phyloP scores from a whole-genome alignment of 371 early-diverging fungal genomes.

The Mortierella sp. region DNA sequence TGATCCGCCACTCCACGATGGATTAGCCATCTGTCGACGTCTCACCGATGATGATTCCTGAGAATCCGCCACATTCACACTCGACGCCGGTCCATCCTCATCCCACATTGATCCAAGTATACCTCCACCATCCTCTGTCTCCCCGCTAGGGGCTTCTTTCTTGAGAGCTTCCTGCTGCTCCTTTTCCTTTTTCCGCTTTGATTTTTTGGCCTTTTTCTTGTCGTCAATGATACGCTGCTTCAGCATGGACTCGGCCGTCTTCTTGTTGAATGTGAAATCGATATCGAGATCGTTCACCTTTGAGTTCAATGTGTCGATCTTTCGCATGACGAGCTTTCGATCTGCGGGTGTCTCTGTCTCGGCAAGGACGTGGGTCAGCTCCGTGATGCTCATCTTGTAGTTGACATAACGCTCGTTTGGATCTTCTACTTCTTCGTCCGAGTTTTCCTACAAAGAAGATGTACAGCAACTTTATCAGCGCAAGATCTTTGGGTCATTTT shows the following conservation, averaged over 20 bases:
- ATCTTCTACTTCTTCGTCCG: slow-evolving; percentile 43
- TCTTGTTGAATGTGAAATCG: slow-evolving; percentile 63
- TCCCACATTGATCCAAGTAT: slow-evolving; percentile 51
- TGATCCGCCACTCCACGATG: slow-evolving; percentile 59
- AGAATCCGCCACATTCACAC: slow-evolving; percentile 17
- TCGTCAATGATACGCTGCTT: slow-evolving; percentile 45
- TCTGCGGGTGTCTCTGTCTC: slow-evolving; percentile 55
- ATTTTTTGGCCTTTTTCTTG: slow-evolving; percentile 46
- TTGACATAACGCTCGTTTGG: slow-evolving; percentile 52
- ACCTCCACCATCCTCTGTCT: slow-evolving; percentile 34
- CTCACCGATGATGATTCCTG: slow-evolving; percentile 27
- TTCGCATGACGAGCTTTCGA: slow-evolving; percentile 52
- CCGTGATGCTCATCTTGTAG: slow-evolving; percentile 25
- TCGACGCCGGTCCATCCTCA: slow-evolving; percentile 12
- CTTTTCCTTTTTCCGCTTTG: slow-evolving; percentile 49
- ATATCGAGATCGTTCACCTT: slow-evolving; percentile 58
- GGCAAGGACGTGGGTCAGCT: slow-evolving; percentile 34
- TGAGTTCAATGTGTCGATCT: slow-evolving; percentile 61
- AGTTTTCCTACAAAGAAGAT: slow-evolving; percentile 20
- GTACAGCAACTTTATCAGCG: too few species aligned
- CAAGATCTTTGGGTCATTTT: slow-evolving; percentile 43
- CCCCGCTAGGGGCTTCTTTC: slow-evolving; percentile 8
- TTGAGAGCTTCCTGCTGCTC: slow-evolving; percentile 21
- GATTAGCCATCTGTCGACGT: slow-evolving; percentile 45
- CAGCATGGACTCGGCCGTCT: slow-evolving; percentile 53